These are phyloP conservation scores for Citrus mangshanensis DNA, from an alignment of 345 rosid species.

Conservation along the genomic window DNA sequence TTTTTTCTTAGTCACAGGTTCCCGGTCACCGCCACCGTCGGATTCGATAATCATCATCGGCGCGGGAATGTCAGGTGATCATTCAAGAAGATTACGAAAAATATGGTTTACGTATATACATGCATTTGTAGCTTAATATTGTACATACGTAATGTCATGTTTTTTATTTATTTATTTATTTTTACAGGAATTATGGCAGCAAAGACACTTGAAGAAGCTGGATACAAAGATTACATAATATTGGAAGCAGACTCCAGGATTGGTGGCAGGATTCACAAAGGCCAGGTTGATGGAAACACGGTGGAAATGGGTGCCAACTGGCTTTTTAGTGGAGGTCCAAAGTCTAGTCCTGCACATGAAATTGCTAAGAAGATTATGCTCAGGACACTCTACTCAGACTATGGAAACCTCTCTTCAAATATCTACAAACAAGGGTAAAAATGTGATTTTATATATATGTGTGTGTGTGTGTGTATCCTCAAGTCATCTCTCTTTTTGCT, in stretches of 20 bases:
- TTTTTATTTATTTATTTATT: not conserved
- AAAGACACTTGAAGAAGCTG: constrained; percentile 29
- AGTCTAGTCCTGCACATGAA: constrained; percentile 11
- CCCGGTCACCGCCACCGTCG: not conserved
- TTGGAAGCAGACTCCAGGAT: constrained; percentile 25
- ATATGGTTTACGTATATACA: too few species aligned
- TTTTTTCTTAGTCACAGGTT: not conserved
- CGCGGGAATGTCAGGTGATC: constrained; percentile 31
- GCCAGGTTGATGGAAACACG: constrained; percentile 12
- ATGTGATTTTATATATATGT: too few species aligned
- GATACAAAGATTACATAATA: constrained; percentile 23
- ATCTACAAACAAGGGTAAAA: constrained; percentile 28
- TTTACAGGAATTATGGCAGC: constrained; percentile 32
- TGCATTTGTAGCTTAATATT: not conserved
- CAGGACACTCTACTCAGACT: constrained; percentile 9
- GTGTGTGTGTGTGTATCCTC: too few species aligned
- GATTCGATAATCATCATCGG: constrained; percentile 26
- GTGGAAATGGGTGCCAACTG: constrained; percentile 29
- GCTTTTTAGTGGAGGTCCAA: constrained; percentile 26
- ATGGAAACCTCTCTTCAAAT: constrained; percentile 21
- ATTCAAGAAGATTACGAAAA: too few species aligned
- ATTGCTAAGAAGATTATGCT: constrained; percentile 29
- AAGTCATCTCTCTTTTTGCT: too few species aligned
- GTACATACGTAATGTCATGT: too few species aligned
- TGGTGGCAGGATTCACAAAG: constrained; percentile 22